phyloP scores from a whole-genome alignment of 768 basidiomycete species.

The Sporobolomyces phaffii region DNA sequence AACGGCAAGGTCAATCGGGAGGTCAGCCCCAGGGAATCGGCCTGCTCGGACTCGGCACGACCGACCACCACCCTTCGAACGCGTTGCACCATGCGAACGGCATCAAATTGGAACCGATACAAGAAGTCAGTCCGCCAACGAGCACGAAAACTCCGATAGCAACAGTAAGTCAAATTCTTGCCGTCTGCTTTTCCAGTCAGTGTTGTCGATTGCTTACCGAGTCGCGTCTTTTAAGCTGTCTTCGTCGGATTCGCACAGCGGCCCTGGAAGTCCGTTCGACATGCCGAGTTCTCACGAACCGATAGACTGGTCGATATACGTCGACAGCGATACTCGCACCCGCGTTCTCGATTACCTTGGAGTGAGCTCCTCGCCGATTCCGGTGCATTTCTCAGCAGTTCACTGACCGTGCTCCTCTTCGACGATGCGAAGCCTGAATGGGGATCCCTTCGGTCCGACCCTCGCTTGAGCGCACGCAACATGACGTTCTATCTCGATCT shows the following conservation, averaged over 20 bases:
- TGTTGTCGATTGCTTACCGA: neutral
- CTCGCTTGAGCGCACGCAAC: slow-evolving; percentile 12
- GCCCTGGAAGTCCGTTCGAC: slow-evolving; percentile 4
- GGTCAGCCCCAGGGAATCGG: neutral
- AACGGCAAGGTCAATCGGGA: slow-evolving; percentile 11
- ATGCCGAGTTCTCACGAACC: slow-evolving; percentile 19
- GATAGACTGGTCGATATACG: slow-evolving; percentile 24
- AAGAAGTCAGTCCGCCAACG: slow-evolving; percentile 9
- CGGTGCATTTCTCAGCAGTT: too few relatives aligned
- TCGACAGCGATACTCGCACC: slow-evolving; percentile 17
- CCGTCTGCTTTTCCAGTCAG: neutral
- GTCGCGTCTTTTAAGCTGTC: neutral
- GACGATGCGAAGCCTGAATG: slow-evolving; percentile 38
- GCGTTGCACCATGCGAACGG: neutral
- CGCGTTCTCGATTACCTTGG: slow-evolving; percentile 37
- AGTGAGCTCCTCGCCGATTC: neutral
- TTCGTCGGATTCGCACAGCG: slow-evolving; percentile 8
- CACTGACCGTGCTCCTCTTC: neutral
- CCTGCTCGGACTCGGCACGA: neutral
- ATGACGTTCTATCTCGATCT: slow-evolving; percentile 28
- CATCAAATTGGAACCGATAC: slow-evolving; percentile 23
- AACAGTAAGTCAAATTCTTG: neutral
- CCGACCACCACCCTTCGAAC: neutral
- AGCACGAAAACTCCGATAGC: slow-evolving; percentile 9
- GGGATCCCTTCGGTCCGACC: slow-evolving; percentile 20